phyloP scores from a whole-genome alignment of 2,329 filamentous ascomycete genomes.

The Eutypa lata region DNA sequence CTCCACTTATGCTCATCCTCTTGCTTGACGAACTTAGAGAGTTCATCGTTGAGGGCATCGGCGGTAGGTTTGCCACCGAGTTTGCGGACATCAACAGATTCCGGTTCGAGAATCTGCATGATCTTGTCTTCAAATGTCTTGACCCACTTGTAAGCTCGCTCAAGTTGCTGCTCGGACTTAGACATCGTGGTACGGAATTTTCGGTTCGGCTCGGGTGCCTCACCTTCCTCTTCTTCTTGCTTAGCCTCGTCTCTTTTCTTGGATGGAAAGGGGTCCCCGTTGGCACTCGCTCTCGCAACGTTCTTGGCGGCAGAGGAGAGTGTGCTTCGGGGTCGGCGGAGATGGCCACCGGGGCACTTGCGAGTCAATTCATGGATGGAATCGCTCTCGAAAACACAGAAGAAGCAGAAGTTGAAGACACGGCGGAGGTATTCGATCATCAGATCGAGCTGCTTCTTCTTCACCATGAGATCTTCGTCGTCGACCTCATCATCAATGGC shows the following conservation, averaged over 20 bases:
- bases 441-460: conserved; percentile 96
- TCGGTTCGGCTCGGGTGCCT: conserved; percentile 64
- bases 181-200: conserved; percentile 66
- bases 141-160: conserved; percentile 97
- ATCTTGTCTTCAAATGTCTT: conserved; percentile 98
- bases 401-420: conserved; percentile 99
- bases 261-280: conserved; percentile 77
- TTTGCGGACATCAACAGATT: conserved; percentile 82
- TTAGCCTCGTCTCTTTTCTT: conserved; percentile 69
- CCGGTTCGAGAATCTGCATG: conserved; percentile 85
- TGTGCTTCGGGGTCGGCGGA: conserved; percentile 84
- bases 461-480: conserved; percentile 81
- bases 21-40: conserved; percentile 87
- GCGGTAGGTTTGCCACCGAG: conserved; percentile 84
- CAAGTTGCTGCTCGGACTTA: conserved; percentile 87
- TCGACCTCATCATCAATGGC: conserved; percentile 80
- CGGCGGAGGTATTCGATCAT: conserved; percentile 94
- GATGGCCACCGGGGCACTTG: conserved; percentile 96
- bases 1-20: conserved; percentile 97
- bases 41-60: conserved; percentile 82
- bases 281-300: conserved; percentile 80
- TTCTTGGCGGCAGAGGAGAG: conserved; percentile 79
- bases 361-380: conserved; percentile 93
- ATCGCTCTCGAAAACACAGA: conserved; percentile 98
- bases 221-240: conserved; percentile 61